Base-by-base conservation (phyloP, 306 rosid species). In the Alnus glutinosa region DNA sequence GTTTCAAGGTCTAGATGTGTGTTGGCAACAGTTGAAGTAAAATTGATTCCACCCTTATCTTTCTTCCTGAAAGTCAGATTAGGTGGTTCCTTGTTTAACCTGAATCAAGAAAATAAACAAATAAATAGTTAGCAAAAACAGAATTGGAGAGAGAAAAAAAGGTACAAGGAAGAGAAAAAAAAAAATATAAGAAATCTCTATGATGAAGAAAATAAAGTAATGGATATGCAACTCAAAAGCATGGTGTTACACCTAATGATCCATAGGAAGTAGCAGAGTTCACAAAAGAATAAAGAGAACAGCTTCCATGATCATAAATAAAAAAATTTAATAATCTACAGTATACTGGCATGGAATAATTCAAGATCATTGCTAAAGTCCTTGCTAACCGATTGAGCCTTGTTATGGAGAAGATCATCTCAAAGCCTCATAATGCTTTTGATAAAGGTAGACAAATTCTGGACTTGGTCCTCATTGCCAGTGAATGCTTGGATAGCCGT, bases 31-130 rank as follows among this genome's bases (percentile, higher is more conserved):
- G 98, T 96, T 58, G 99, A 96, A 34, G 97, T 96, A 78, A 96
- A 85, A 86, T 96, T 96, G 30, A 93, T 85, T 58, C 99, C 99
- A 77, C 99, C 99, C 87, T 96, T 96, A 16, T 96, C 99, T 86
- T 96, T 96, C 92, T 78, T 93, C 89, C 98, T 83, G 85, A 96
- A 93, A 13, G 98, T 88, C 59, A 93, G 87, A 78, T 95, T 95
- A 39, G 98, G 99, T 3, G 99, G 98, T 80, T 91, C 97, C 88
- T 96, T 93, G 88, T 96, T 95, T 84, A 96, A 89, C 92, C 98
- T 96, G 87, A 48, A 42, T 46, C 12, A 9, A 51, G 4, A 47
- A 71, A 58, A 47, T 78, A 75, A 66, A 74, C 14, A 74, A 77
- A 71, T 71, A 47, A 77, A 66, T 73, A 68, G 51, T 72, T 51